Base-by-base conservation (phyloP, 192 early-diverging fungal genomes). In the Coemansia sp. region DNA sequence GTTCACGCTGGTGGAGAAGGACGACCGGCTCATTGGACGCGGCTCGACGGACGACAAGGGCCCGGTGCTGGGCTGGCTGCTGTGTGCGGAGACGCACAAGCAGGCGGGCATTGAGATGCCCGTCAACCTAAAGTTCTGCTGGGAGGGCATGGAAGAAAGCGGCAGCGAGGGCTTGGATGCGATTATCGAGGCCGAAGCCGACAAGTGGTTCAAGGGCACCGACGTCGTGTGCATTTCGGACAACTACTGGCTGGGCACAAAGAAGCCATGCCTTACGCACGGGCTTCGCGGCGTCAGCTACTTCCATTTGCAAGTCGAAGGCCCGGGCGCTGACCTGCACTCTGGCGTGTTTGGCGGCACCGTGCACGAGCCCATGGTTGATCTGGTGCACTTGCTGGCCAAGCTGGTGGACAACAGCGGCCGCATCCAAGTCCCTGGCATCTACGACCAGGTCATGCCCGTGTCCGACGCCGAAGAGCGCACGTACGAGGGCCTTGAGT, bases 361-460 rank as follows among this genome's bases (percentile, higher is more conserved):
- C 20, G 86, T 97, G 59, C 94, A 98, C 74, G 97, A 98, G 83
- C 97, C 97, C 56, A 98, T 98, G 97, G 92, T 92, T 34, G 97
- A 98, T 75, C 82, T 98, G 64, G 76, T 93, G 68, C 72, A 84
- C 46, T 66, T 98, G 54, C 87, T 98, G 85, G 74, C 83, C 67
- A 91, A 85, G 72, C 84, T 98, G 57, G 94, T 97, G 56, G 81
- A 84, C 36, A 87, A 87, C 47, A 74, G 91, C 62, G 97, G 97
- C 56, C 85, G 89, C 74, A 97, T 98, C 69, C 85, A 93, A 52
- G 83, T 98, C 55, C 93, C 95, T 21, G 94, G 94, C 57, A 91
- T 96, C 69, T 85, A 89, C 80, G 94, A 98, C 77, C 85, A 93
- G 66, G 97, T 98, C 11, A 90, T 90, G 42, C 74, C 90, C 28